Conservation (phyloP, 441 rosid genomes). For the Aleurites moluccanus region DNA sequence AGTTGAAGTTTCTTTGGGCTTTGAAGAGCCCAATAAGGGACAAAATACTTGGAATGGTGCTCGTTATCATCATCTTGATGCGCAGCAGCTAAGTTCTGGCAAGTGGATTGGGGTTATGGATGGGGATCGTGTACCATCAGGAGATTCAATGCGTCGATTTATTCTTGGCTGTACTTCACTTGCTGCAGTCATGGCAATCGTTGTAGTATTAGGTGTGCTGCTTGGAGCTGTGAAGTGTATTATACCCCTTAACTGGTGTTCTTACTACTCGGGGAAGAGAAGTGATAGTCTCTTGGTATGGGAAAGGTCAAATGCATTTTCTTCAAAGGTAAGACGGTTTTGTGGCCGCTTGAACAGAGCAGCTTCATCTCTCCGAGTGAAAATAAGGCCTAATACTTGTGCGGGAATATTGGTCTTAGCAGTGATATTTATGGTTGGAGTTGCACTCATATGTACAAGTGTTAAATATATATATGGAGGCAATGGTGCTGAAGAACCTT, state of each 20-base stretch:
- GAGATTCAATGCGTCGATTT: constrained; percentile 54
- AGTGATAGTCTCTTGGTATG: constrained; percentile 47
- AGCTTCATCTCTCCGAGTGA: constrained; percentile 54
- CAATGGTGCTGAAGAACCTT: constrained; percentile 74
- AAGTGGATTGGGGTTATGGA: constrained; percentile 81
- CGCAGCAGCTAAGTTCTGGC: constrained; percentile 73
- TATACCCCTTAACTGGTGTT: constrained; percentile 82
- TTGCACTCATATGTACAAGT: constrained; percentile 51
- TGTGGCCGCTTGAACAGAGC: constrained; percentile 72
- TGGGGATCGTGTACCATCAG: constrained; percentile 90
- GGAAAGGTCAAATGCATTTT: constrained; percentile 52
- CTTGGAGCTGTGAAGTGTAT: constrained; percentile 81
- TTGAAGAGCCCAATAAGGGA: constrained; percentile 55
- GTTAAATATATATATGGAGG: constrained; percentile 71
- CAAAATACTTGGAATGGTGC: constrained; percentile 84
- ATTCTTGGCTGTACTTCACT: constrained; percentile 69
- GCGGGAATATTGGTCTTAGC: constrained; percentile 54
- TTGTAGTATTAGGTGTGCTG: constrained; percentile 57
- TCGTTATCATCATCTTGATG: constrained; percentile 85
- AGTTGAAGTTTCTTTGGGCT: constrained; percentile 60
- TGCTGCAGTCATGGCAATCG: constrained; percentile 49
- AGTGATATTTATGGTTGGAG: constrained; percentile 49
- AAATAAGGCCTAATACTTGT: constrained; percentile 53
- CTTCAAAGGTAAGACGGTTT: constrained; percentile 60
- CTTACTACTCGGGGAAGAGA: constrained; percentile 56